These are phyloP conservation scores for Candida buenavistaensis DNA, from an alignment of 1,139 yeast species.

Conservation along the genomic window DNA sequence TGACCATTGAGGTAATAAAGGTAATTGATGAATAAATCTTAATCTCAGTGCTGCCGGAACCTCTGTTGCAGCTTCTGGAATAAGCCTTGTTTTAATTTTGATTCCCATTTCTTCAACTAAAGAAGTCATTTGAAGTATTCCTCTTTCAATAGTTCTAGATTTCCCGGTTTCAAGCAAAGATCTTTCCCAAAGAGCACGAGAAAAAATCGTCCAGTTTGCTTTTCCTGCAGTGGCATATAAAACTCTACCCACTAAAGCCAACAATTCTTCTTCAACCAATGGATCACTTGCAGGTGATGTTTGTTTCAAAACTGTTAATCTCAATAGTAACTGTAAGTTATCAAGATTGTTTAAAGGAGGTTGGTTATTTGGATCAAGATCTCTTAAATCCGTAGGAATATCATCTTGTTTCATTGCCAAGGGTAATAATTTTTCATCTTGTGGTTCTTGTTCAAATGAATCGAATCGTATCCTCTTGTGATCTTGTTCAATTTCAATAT, in stretches of 20 bases:
- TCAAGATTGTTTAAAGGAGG: conserved; percentile 74
- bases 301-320: conserved; percentile 64
- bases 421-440: conserved; percentile 50
- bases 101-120: conserved; percentile 87
- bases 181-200: conserved; percentile 89
- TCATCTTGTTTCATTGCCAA: conserved; percentile 59
- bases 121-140: conserved; percentile 89
- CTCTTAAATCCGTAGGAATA: conserved; percentile 57
- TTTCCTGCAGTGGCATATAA: conserved; percentile 49
- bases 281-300: conserved; percentile 72
- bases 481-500: conserved; percentile 28
- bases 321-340: conserved; percentile 65
- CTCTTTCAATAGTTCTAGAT: conserved; percentile 89
- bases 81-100: conserved; percentile 58
- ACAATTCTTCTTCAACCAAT: conserved; percentile 77
- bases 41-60: conserved; percentile 49
- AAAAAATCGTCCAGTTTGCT: conserved; percentile 76
- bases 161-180: conserved; percentile 78
- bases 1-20: conserved; percentile 82
- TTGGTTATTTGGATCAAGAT: conserved; percentile 78
- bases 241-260: conserved; percentile 73
- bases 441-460: conserved; percentile 21
- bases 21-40: conserved; percentile 70
- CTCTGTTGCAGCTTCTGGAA: conserved; percentile 47
- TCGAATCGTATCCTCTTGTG: conserved; percentile 47